These are phyloP conservation scores for Penicillium paradoxum DNA, from an alignment of 495 filamentous ascomycete genomes.

Conservation along the genomic window DNA sequence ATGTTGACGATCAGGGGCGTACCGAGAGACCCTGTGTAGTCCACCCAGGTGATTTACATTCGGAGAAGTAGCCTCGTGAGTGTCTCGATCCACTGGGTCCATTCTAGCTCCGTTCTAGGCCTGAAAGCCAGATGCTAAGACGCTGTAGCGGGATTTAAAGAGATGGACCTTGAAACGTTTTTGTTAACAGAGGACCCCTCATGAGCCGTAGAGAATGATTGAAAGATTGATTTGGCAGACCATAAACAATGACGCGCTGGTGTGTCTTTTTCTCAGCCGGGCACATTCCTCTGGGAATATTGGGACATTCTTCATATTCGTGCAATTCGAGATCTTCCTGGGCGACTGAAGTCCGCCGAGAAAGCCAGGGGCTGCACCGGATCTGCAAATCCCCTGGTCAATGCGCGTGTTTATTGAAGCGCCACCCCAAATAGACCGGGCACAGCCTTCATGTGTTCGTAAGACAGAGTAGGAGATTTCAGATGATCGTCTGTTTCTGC, in stretches of 20 bases:
- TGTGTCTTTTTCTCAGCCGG: too few relatives aligned
- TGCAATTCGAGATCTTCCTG: too few relatives aligned
- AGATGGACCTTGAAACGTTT: too few relatives aligned
- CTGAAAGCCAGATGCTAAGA: not conserved
- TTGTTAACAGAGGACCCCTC: too few relatives aligned
- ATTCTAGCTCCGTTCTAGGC: not conserved
- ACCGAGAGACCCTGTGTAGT: not conserved
- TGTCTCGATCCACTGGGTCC: not conserved
- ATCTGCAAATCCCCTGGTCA: constrained; percentile 7
- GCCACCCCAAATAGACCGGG: constrained; percentile 1
- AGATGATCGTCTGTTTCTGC: not conserved
- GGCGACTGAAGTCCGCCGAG: not conserved
- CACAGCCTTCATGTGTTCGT: constrained; percentile 1
- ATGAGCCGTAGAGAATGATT: too few relatives aligned
- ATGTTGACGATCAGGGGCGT: constrained; percentile 1
- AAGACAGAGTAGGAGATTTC: not conserved
- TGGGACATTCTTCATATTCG: too few relatives aligned
- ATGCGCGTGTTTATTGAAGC: constrained; percentile 2
- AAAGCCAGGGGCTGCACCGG: constrained; percentile 1
- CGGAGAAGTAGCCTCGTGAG: not conserved
- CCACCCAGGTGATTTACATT: not conserved
- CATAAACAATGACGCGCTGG: too few relatives aligned
- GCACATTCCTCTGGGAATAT: too few relatives aligned
- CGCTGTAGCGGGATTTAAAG: too few relatives aligned
- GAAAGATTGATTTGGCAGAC: too few relatives aligned